phyloP scores from a whole-genome alignment of 768 basidiomycete genomes.

The Porphyrellus cyaneotinctus region DNA sequence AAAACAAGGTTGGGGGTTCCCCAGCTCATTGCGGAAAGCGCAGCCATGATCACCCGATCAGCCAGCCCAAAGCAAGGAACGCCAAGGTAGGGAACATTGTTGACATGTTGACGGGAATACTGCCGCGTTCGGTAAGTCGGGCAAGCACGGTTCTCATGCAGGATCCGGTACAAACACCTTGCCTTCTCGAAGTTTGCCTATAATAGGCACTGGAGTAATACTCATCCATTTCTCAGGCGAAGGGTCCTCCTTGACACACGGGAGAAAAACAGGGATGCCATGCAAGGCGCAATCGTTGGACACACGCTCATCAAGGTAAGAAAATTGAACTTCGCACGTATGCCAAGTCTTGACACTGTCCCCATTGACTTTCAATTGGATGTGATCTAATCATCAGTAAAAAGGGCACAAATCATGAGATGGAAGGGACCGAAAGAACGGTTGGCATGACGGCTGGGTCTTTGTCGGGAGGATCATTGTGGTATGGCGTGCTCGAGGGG shows the following conservation, averaged over 20 bases:
- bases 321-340: neutral
- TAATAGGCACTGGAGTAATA: constrained; percentile 6
- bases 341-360: neutral
- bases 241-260: constrained; percentile 1
- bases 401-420: constrained; percentile 5
- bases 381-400: neutral
- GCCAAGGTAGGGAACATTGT: constrained; percentile 6
- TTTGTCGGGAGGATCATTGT: neutral
- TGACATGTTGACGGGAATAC: constrained; percentile 10
- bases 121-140: constrained; percentile 13
- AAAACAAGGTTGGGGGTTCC: constrained; percentile 20
- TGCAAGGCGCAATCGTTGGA: neutral
- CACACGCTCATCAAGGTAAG: neutral
- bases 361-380: neutral
- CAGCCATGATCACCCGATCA: constrained; percentile 14
- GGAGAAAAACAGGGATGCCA: neutral
- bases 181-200: constrained; percentile 7
- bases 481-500: neutral
- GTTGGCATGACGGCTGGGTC: neutral
- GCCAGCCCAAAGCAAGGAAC: neutral
- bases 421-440: neutral
- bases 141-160: constrained; percentile 15
- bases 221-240: constrained; percentile 13
- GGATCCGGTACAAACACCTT: constrained; percentile 13
- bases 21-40: constrained; percentile 8